Evolutionary conservation across 1,284 basidiomycete species (phyloP), one percentile per base, ranked within the genome.

Genomic region (Sporisorium graminicola): DNA sequence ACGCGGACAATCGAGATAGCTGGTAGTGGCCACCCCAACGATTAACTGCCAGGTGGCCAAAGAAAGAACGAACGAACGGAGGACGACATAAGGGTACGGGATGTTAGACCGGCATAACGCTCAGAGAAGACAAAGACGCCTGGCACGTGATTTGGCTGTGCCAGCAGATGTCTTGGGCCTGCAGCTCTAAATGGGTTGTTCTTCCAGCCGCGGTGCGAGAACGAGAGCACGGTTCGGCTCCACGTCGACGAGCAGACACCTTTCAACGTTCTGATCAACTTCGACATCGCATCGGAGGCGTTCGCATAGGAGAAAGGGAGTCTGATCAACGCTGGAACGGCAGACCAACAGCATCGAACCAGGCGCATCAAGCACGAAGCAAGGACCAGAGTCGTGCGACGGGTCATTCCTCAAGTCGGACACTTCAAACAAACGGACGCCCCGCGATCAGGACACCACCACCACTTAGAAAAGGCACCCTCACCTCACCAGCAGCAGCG

Each of bases 141-240:
- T 46, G 16, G 37, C 65, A 67, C 65, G 65, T 67, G 65, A 67
- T 26, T 10, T 6, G 9, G 49, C 40, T 20, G 2, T 61, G 65
- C 65, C 55, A 62, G 65, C 65, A n/a, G 24, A n/a, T 62, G 55
- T 62, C 55, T 62, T 44, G 54, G 53, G 3, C 9, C 40, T 51
- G 58, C 47, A 52, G 18, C 26, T n/a, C n/a, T n/a, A 26, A 40
- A 53, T 22, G 14, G 27, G 37, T n/a, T n/a, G 40, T 67, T 67
- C 65, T 67, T 67, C 65, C 58, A 52, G 43, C 46, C 27, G 5
- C 18, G 31, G 35, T 18, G 26, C 27, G n/a, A 16, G 22, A 24
- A 51, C 29, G 29, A 31, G 29, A 53, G 65, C 61, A 70, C 67
- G 58, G 67, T 61, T 58, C 67, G 62, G 67, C 58, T 70, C 67